A percentile compares a stretch with the other conserved stretches of the same genome.
phyloP scores from a whole-genome alignment of 148 eudicot species.

The Dianthus caryophyllus region DNA sequence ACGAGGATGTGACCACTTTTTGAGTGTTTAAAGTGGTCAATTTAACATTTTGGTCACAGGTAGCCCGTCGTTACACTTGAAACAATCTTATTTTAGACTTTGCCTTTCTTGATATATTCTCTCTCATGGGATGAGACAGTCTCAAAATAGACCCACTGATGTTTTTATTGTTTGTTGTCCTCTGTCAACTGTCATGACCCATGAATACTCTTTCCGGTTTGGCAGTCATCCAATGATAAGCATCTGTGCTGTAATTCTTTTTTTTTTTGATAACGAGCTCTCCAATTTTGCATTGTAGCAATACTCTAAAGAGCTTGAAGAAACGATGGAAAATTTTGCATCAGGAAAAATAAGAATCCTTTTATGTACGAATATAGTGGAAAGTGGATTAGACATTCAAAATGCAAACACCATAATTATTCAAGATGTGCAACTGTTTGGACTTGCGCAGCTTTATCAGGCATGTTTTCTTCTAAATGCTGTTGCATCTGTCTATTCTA shows the following conservation, averaged over 20 bases:
- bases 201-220: background rate
- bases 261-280: background rate
- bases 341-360: slow-evolving; percentile 68
- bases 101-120: too few relatives aligned
- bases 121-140: too few relatives aligned
- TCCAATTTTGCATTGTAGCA: slow-evolving; percentile 52
- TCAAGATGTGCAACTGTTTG: slow-evolving; percentile 96
- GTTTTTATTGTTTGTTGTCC: background rate
- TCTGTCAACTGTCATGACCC: too few relatives aligned
- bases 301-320: slow-evolving; percentile 93
- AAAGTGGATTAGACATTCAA: slow-evolving; percentile 95
- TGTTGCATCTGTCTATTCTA: background rate
- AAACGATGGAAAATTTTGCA: slow-evolving; percentile 85
- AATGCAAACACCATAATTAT: slow-evolving; percentile 94
- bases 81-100: too few relatives aligned
- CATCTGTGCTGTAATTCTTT: slow-evolving; percentile 3
- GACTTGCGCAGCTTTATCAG: slow-evolving; percentile 97
- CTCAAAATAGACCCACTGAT: too few relatives aligned
- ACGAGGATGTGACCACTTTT: too few relatives aligned
- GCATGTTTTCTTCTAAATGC: slow-evolving; percentile 27
- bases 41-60: too few relatives aligned
- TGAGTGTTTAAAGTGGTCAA: too few relatives aligned
- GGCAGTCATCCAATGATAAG: slow-evolving; percentile 1
- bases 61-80: too few relatives aligned
- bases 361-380: slow-evolving; percentile 90